Evolutionary conservation across 768 basidiomycete species (phyloP).

Genomic region (Xerocomellus chrysenteron): DNA sequence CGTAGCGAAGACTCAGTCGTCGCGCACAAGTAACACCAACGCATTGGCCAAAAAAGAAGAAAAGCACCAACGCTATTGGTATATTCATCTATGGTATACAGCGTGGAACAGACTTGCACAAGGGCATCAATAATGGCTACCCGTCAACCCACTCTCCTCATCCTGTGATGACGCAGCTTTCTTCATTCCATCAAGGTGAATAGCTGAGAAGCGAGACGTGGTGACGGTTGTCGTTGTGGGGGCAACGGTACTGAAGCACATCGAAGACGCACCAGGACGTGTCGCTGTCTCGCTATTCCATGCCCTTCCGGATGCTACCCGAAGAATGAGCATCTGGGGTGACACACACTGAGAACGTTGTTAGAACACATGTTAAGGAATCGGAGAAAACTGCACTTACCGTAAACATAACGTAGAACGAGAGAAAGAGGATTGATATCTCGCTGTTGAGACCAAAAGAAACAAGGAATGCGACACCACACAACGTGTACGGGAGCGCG

Average conservation of each 20-base stretch:
- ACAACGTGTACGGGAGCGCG: slow-evolving; percentile 15
- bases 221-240: background rate
- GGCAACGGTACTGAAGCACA: background rate
- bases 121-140: background rate
- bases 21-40: no score
- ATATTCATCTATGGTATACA: no score
- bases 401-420: slow-evolving; percentile 15
- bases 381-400: background rate
- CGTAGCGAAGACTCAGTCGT: no score
- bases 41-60: no score
- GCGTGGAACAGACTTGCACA: no score
- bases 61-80: no score
- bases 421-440: slow-evolving; percentile 12
- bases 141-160: background rate
- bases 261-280: background rate
- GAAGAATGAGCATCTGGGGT: slow-evolving; percentile 18
- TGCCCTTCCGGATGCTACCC: slow-evolving; percentile 8
- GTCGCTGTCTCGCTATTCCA: slow-evolving; percentile 1
- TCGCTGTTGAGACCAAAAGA: slow-evolving; percentile 6
- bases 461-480: slow-evolving; percentile 12
- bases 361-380: background rate
- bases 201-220: background rate
- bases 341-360: slow-evolving; percentile 6
- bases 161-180: background rate
- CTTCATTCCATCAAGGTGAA: background rate